These are phyloP conservation scores for Lyophyllum shimeji DNA, from an alignment of 768 basidiomycete genomes.

Conservation along the genomic window DNA sequence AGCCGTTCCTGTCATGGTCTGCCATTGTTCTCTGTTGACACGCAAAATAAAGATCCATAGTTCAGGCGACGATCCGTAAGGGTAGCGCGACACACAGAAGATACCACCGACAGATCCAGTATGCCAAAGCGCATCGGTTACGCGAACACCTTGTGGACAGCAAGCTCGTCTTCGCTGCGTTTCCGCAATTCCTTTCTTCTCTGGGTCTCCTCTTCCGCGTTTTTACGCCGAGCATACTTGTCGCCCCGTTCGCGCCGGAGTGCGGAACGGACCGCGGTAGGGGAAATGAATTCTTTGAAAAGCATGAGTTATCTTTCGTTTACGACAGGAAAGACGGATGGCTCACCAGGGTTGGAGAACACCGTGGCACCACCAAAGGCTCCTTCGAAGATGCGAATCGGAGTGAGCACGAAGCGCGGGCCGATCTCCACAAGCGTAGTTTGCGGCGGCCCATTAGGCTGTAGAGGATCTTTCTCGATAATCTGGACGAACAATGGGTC, in stretches of 20 bases:
- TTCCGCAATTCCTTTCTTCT: constrained; percentile 63
- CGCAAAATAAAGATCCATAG: neutral
- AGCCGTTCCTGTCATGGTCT: neutral
- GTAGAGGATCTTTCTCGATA: constrained; percentile 89
- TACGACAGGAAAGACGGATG: neutral
- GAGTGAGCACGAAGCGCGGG: constrained; percentile 94
- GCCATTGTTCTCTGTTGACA: constrained; percentile 15
- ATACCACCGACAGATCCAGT: neutral
- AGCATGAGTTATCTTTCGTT: constrained; percentile 1
- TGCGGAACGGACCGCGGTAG: constrained; percentile 73
- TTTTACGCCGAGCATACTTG: constrained; percentile 82
- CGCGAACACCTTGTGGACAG: constrained; percentile 87
- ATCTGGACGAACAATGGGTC: constrained; percentile 52
- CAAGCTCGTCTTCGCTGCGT: constrained; percentile 75
- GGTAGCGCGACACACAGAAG: neutral
- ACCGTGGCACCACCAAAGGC: constrained; percentile 94
- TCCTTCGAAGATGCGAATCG: constrained; percentile 97
- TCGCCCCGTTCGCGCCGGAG: constrained; percentile 71
- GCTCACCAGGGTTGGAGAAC: constrained; percentile 89
- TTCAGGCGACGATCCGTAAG: constrained; percentile 2
- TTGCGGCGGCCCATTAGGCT: constrained; percentile 82
- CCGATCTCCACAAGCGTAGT: constrained; percentile 96
- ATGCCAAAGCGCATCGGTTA: constrained; percentile 35
- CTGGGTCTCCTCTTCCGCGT: constrained; percentile 66
- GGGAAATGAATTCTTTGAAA: constrained; percentile 83